Evolutionary conservation across 2,329 filamentous ascomycete species (phyloP).

Genomic region (Ceratocystis eucalypticola): DNA sequence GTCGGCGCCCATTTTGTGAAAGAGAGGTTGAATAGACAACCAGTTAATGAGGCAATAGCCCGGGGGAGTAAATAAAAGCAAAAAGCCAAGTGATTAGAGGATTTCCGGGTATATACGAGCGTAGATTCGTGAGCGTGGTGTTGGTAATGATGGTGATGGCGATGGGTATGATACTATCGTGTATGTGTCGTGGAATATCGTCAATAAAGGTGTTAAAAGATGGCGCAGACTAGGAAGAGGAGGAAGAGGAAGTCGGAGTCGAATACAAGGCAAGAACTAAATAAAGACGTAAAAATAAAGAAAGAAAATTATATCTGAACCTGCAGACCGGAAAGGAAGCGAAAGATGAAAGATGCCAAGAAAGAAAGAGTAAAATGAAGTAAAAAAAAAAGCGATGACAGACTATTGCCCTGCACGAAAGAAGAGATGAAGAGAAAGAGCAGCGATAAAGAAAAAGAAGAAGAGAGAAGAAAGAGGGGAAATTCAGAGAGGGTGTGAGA

Average conservation of each 20-base stretch:
- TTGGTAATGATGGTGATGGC: no score
- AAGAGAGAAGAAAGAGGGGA: conserved; percentile 14
- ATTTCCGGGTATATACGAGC: conserved; percentile 18
- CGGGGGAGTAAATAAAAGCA: conserved; percentile 12
- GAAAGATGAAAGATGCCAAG: conserved; percentile 4
- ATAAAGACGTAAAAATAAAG: conserved; percentile 15
- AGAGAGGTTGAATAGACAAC: conserved; percentile 18
- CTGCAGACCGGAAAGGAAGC: conserved; percentile 11
- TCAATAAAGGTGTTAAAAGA: no score
- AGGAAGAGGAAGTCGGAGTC: conserved; percentile 30
- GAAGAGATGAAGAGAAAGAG: conserved; percentile 17
- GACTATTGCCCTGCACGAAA: neutral
- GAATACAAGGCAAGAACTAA: neutral
- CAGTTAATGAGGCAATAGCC: neutral
- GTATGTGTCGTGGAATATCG: no score
- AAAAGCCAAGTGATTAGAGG: neutral
- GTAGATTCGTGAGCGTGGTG: no score
- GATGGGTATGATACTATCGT: no score
- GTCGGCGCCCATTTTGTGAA: conserved; percentile 29
- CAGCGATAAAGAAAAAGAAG: neutral
- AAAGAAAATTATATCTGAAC: conserved; percentile 14
- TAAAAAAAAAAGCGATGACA: conserved; percentile 19
- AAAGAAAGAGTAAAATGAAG: conserved; percentile 12
- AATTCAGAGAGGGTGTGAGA: conserved; percentile 10
- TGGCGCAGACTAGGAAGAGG: conserved; percentile 29